Percentiles rank a stretch among this genome's conserved stretches.
Evolutionary conservation across 2,329 filamentous ascomycete genomes (phyloP).

Genomic region (Phialophora macrospora): DNA sequence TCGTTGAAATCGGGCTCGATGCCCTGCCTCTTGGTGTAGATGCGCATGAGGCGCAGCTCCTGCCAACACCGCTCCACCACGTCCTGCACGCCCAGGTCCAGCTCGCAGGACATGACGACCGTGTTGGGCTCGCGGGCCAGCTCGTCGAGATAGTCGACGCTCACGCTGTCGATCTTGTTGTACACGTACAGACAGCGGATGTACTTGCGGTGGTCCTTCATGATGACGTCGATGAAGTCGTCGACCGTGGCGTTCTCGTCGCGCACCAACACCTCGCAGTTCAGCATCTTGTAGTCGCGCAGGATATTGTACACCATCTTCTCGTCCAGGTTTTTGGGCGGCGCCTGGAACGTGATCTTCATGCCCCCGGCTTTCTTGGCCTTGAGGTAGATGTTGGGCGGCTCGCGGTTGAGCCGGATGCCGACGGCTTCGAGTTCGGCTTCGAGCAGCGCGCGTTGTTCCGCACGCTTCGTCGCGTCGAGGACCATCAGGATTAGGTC

Average conservation of each 20-base stretch:
- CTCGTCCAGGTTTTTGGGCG: constrained; percentile 90
- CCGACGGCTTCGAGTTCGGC: constrained; percentile 93
- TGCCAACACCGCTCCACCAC: constrained; percentile 96
- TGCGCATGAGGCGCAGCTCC: constrained; percentile 83
- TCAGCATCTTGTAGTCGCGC: constrained; percentile 97
- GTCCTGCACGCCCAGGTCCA: constrained; percentile 89
- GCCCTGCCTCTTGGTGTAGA: constrained; percentile 97
- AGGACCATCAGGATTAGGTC: constrained; percentile 96
- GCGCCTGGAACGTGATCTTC: constrained; percentile 94
- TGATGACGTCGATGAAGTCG: constrained; percentile 98
- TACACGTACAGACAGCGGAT: constrained; percentile 95
- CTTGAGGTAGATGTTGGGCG: constrained; percentile 98
- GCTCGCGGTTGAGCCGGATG: constrained; percentile 87
- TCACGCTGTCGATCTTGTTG: constrained; percentile 98
- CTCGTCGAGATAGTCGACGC: constrained; percentile 88
- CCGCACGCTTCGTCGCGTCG: constrained; percentile 93
- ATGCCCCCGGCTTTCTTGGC: constrained; percentile 93
- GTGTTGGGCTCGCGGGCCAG: constrained; percentile 92
- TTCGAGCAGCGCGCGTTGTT: constrained; percentile 87
- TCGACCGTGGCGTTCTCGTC: constrained; percentile 96
- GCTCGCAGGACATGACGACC: constrained; percentile 95
- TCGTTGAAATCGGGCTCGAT: constrained; percentile 86
- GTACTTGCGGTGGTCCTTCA: constrained; percentile 98
- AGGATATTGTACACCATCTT: constrained; percentile 98
- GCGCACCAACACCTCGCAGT: constrained; percentile 92